Evolutionary conservation across 2,329 filamentous ascomycete genomes (phyloP).

Genomic region (Arachnopeziza araneosa): DNA sequence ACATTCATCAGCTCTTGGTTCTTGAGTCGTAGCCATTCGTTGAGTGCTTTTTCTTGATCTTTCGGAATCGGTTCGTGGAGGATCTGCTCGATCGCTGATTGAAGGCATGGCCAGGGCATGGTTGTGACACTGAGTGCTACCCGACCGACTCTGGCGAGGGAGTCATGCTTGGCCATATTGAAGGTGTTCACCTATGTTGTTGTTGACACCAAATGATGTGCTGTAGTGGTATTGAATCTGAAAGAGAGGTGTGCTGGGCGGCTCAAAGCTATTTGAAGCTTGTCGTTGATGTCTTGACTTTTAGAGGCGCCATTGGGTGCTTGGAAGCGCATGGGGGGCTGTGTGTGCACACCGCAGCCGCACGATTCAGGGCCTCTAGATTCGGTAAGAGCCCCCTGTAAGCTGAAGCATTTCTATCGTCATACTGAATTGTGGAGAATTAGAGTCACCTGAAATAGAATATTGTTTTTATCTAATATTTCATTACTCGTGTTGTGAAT

Average conservation of each 20-base stretch:
- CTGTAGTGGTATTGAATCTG: too few species aligned
- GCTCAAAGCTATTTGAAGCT: background rate
- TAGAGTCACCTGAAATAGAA: too few species aligned
- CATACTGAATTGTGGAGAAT: background rate
- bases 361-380: background rate
- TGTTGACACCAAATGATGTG: too few species aligned
- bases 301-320: background rate
- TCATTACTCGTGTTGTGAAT: background rate
- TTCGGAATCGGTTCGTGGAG: background rate
- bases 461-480: too few species aligned
- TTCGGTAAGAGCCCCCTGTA: background rate
- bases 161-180: background rate
- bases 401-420: background rate
- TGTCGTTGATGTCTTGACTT: background rate
- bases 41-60: background rate
- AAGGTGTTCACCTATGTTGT: background rate
- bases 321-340: background rate
- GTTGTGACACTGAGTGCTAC: background rate
- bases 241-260: background rate
- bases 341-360: background rate
- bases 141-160: background rate
- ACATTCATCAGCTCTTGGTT: background rate
- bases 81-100: background rate
- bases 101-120: background rate
- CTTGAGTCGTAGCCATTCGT: background rate